Evolutionary conservation across 441 rosid genomes (phyloP).

Genomic region (Metrosideros polymorpha): DNA sequence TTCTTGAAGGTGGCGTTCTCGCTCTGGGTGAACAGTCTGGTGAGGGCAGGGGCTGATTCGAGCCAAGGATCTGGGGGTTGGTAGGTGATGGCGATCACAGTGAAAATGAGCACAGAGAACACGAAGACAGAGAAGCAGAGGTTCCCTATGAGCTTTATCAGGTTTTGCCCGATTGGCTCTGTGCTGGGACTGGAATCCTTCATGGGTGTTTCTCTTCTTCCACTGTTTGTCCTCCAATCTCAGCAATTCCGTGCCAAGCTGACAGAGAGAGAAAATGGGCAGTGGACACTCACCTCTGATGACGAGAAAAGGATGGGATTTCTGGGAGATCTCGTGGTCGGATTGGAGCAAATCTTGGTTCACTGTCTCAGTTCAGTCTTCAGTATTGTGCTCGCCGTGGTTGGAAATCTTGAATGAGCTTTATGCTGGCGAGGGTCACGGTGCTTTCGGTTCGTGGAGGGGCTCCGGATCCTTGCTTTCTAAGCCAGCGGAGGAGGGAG

Average conservation of each 20-base stretch:
- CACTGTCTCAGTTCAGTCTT: neutral
- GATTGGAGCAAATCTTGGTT: neutral
- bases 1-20: constrained; percentile 78
- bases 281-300: neutral
- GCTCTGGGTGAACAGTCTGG: constrained; percentile 56
- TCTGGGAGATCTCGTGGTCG: neutral
- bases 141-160: constrained; percentile 75
- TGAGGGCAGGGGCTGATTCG: constrained; percentile 84
- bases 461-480: neutral
- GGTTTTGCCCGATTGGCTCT: constrained; percentile 77
- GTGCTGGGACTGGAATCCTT: constrained; percentile 55
- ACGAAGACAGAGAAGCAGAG: constrained; percentile 92
- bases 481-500: neutral
- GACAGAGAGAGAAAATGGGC: neutral
- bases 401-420: neutral
- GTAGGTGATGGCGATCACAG: constrained; percentile 84
- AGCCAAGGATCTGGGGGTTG: constrained; percentile 99
- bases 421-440: neutral
- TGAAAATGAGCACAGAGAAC: constrained; percentile 70
- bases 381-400: neutral
- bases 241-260: neutral
- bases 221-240: neutral
- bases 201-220: constrained; percentile 27
- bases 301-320: neutral
- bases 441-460: neutral